phyloP scores from a whole-genome alignment of 306 rosid species.

The Ormosia semicastrata region DNA sequence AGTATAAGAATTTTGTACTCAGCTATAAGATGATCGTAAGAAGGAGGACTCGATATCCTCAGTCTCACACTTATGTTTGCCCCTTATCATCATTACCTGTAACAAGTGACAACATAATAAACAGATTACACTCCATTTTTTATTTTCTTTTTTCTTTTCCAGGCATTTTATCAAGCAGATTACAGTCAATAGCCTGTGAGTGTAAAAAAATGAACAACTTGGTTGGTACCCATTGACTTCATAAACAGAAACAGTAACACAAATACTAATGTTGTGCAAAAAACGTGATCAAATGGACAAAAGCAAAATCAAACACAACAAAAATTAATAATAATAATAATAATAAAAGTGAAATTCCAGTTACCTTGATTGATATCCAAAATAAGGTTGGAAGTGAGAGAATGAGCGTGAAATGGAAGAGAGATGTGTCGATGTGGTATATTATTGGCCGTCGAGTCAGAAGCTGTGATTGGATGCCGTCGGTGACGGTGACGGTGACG shows the following conservation, averaged over 20 bases:
- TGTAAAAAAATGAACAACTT: not conserved
- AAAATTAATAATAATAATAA: no score
- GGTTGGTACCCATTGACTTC: not conserved
- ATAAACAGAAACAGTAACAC: not conserved
- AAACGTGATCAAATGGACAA: no score
- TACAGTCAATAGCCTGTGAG: not conserved
- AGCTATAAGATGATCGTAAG: not conserved
- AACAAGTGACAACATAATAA: not conserved
- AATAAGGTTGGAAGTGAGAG: no score
- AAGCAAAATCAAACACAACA: no score
- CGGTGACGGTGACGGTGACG: no score
- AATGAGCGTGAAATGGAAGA: no score
- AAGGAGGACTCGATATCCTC: not conserved
- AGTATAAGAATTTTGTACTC: not conserved
- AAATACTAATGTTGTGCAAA: not conserved
- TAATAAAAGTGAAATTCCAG: no score
- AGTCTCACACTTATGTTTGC: not conserved
- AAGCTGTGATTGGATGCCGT: no score
- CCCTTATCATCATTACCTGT: not conserved
- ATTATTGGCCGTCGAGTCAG: no score
- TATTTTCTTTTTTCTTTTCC: not conserved
- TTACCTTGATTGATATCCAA: no score
- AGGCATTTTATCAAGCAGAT: conserved; percentile 17
- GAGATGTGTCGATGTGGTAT: no score
- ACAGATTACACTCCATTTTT: not conserved